Conservation (phyloP, 352 stramenopile genomes). For the Phytophthora fragariaefolia region DNA sequence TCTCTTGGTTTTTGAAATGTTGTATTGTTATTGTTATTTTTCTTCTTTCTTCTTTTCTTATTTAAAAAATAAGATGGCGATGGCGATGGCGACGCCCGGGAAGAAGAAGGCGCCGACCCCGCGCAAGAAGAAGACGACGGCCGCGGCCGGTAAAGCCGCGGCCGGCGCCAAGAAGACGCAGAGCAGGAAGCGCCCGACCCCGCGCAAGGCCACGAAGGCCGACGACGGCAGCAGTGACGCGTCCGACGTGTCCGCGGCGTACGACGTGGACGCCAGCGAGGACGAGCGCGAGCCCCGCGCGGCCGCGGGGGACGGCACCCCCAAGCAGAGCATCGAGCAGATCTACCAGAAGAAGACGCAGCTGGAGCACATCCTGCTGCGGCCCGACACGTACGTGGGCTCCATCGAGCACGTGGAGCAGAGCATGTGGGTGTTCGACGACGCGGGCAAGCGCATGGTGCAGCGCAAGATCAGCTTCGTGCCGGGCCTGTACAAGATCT, state of each 20-base stretch:
- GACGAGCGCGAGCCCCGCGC: slow-evolving; percentile 36
- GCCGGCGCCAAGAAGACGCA: slow-evolving; percentile 37
- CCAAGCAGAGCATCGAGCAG: slow-evolving; percentile 84
- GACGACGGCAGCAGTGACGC: slow-evolving; percentile 51
- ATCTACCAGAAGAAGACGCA: slow-evolving; percentile 99
- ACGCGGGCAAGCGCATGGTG: slow-evolving; percentile 91
- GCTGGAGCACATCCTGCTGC: slow-evolving; percentile 97
- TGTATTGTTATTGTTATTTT: no score
- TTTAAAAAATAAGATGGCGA: slow-evolving; percentile 12
- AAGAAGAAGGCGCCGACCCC: slow-evolving; percentile 30
- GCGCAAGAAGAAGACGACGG: slow-evolving; percentile 42
- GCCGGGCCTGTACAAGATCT: slow-evolving; percentile 98
- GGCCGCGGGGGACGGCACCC: slow-evolving; percentile 25
- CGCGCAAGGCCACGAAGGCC: slow-evolving; percentile 49
- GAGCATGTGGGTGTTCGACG: slow-evolving; percentile 93
- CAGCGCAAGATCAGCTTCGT: slow-evolving; percentile 95
- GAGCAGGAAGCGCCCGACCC: slow-evolving; percentile 41
- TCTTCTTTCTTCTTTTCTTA: slow-evolving; percentile 10
- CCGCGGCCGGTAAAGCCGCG: slow-evolving; percentile 33
- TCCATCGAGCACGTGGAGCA: slow-evolving; percentile 94
- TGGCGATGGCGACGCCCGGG: slow-evolving; percentile 31
- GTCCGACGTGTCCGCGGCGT: slow-evolving; percentile 25
- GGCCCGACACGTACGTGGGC: slow-evolving; percentile 98
- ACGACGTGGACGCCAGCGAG: slow-evolving; percentile 44
- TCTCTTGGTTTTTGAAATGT: no score